A percentile compares a stretch with the other conserved stretches of the same genome.
Evolutionary conservation across 371 early-diverging fungal species (phyloP).

Genomic region (Mucor saturninus): DNA sequence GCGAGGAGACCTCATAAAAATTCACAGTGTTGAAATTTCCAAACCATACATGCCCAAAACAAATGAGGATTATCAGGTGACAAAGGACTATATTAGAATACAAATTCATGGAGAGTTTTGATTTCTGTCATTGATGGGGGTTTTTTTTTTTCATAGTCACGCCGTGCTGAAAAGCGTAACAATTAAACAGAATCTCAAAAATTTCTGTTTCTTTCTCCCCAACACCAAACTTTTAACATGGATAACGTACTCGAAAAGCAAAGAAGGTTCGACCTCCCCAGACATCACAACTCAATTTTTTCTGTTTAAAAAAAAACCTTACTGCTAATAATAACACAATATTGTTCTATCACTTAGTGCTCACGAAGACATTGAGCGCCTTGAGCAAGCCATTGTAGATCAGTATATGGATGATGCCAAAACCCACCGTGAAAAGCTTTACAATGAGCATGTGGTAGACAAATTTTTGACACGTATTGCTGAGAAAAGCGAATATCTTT

Average conservation of each 20-base stretch:
- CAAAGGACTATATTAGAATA: no score
- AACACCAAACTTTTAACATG: constrained; percentile 40
- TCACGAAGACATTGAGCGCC: constrained; percentile 92
- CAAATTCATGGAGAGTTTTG: no score
- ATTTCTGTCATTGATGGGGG: no score
- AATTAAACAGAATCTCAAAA: no score
- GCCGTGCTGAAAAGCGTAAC: no score
- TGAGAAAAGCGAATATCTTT: constrained; percentile 63
- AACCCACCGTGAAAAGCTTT: constrained; percentile 80
- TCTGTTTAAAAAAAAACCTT: neutral
- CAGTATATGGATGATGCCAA: constrained; percentile 78
- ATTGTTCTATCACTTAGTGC: constrained; percentile 38
- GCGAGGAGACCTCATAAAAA: no score
- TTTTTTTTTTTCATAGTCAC: no score
- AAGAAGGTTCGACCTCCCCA: constrained; percentile 41
- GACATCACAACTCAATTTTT: no score
- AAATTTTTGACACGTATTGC: constrained; percentile 77
- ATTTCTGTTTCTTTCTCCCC: no score
- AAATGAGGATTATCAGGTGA: no score
- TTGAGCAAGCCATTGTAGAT: constrained; percentile 88
- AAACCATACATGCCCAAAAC: no score
- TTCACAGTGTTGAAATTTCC: no score
- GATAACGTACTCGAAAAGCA: constrained; percentile 75
- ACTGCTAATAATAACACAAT: neutral
- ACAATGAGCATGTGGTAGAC: constrained; percentile 83